Evolutionary conservation across 1,284 basidiomycete genomes (phyloP).

Genomic region (Stereum hirsutum): DNA sequence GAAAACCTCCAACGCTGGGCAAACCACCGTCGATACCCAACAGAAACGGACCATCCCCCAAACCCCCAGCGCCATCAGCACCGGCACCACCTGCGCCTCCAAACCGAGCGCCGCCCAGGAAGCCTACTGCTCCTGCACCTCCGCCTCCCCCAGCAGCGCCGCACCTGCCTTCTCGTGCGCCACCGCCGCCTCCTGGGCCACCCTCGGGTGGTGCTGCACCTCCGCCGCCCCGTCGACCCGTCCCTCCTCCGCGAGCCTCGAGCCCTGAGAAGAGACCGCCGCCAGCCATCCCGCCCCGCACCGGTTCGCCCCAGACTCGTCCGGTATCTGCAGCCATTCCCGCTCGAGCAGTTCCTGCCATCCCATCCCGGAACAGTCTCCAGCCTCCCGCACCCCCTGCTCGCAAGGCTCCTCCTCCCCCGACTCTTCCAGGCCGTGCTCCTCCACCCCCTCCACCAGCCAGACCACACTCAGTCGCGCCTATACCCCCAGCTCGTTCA

Average conservation of each 20-base stretch:
- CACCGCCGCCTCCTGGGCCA: conserved; percentile 7
- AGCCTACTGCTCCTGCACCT: conserved; percentile 21
- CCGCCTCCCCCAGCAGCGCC: conserved; percentile 22
- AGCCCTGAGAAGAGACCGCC: conserved; percentile 19
- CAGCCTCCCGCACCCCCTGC: conserved; percentile 23
- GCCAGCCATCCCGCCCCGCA: conserved; percentile 19
- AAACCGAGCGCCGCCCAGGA: conserved; percentile 19
- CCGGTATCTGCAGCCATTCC: conserved; percentile 15
- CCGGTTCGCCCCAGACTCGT: conserved; percentile 7
- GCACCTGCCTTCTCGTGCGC: conserved; percentile 18
- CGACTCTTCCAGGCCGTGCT: conserved; percentile 17
- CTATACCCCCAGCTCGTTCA: conserved; percentile 17
- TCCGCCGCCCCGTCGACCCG: conserved; percentile 17
- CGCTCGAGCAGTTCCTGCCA: conserved; percentile 15
- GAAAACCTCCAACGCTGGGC: conserved; percentile 51
- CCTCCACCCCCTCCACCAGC: conserved; percentile 16
- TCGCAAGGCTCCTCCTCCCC: conserved; percentile 19
- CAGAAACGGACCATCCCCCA: conserved; percentile 27
- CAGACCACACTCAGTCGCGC: conserved; percentile 21
- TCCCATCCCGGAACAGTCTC: conserved; percentile 15
- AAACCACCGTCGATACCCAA: conserved; percentile 64
- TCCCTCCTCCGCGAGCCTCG: conserved; percentile 20
- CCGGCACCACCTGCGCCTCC: conserved; percentile 15
- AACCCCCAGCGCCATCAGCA: conserved; percentile 19
- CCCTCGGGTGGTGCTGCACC: conserved; percentile 19